A percentile compares a stretch with the other conserved stretches of the same genome.
Conservation (phyloP, 495 filamentous ascomycete genomes). For the Hypoxylon trugodes region DNA sequence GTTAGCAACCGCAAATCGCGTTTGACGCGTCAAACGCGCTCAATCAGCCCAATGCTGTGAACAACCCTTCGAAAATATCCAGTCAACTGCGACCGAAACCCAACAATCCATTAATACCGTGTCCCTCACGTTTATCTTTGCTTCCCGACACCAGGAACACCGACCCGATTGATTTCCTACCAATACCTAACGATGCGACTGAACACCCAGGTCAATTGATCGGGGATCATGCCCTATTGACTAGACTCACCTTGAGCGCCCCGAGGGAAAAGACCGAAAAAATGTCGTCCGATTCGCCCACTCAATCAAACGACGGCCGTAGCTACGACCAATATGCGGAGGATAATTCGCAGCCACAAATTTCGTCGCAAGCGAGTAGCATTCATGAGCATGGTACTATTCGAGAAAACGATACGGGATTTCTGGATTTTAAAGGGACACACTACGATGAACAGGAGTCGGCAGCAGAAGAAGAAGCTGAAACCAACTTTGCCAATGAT, state of each 20-base stretch:
- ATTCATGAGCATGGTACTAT: slow-evolving; percentile 38
- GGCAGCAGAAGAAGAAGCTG: slow-evolving; percentile 22
- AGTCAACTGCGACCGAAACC: slow-evolving; percentile 1
- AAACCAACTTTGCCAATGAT: neutral
- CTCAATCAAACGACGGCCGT: slow-evolving; percentile 54
- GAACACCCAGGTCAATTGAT: slow-evolving; percentile 15
- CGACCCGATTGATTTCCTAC: neutral
- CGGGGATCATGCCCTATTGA: slow-evolving; percentile 21
- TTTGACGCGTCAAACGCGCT: slow-evolving; percentile 41
- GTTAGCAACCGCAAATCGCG: slow-evolving; percentile 28
- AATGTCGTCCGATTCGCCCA: slow-evolving; percentile 51
- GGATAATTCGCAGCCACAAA: slow-evolving; percentile 26
- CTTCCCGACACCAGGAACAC: neutral
- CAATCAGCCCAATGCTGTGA: slow-evolving; percentile 2
- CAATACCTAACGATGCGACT: slow-evolving; percentile 15
- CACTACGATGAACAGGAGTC: slow-evolving; percentile 36
- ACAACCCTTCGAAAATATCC: slow-evolving; percentile 8
- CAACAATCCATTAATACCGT: neutral
- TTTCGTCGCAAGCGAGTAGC: slow-evolving; percentile 31
- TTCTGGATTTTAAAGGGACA: slow-evolving; percentile 43
- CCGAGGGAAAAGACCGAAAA: slow-evolving; percentile 12
- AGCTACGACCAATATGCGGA: slow-evolving; percentile 52
- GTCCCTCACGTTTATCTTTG: neutral
- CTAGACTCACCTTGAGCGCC: slow-evolving; percentile 5
- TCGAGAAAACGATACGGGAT: slow-evolving; percentile 49